Percentiles rank a stretch among this genome's conserved stretches.
Evolutionary conservation across 208 protist species (phyloP).

Genomic region (Acanthamoeba healyi): DNA sequence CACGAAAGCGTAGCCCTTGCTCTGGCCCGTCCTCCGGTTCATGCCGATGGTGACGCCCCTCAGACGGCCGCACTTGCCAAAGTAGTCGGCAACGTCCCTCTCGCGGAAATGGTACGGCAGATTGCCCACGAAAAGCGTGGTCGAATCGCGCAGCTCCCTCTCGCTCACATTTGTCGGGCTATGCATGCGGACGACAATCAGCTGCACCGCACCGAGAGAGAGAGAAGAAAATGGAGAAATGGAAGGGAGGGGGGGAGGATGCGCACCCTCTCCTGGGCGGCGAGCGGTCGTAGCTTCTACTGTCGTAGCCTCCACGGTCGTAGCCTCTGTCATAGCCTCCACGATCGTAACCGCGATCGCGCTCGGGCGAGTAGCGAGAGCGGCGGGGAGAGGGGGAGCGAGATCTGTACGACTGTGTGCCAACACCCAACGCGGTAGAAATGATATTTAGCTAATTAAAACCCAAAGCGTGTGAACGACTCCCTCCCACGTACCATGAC

Average conservation of each 20-base stretch:
- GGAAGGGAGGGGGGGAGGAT: background rate
- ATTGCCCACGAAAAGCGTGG: slow-evolving; percentile 85
- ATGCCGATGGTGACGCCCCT: slow-evolving; percentile 80
- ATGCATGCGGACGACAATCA: no score
- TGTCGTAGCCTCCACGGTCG: no score
- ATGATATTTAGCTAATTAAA: no score
- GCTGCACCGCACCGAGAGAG: no score
- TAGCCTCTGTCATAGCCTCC: slow-evolving; percentile 1
- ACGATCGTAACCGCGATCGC: background rate
- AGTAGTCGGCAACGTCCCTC: slow-evolving; percentile 75
- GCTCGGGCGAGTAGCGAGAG: slow-evolving; percentile 3
- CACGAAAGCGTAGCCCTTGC: slow-evolving; percentile 84
- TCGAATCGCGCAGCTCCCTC: slow-evolving; percentile 75
- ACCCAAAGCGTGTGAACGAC: no score
- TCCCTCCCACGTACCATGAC: no score
- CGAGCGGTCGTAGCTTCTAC: slow-evolving; percentile 29
- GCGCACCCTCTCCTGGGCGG: background rate
- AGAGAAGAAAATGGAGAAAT: no score
- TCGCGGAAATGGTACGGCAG: slow-evolving; percentile 82
- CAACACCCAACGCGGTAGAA: no score
- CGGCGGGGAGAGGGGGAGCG: slow-evolving; percentile 40
- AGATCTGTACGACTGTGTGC: slow-evolving; percentile 71
- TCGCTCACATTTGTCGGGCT: no score
- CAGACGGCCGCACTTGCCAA: slow-evolving; percentile 80
- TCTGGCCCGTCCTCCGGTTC: slow-evolving; percentile 80